Conservation (phyloP, 2,329 filamentous ascomycete species). For the Ophiostoma tasmaniense region DNA sequence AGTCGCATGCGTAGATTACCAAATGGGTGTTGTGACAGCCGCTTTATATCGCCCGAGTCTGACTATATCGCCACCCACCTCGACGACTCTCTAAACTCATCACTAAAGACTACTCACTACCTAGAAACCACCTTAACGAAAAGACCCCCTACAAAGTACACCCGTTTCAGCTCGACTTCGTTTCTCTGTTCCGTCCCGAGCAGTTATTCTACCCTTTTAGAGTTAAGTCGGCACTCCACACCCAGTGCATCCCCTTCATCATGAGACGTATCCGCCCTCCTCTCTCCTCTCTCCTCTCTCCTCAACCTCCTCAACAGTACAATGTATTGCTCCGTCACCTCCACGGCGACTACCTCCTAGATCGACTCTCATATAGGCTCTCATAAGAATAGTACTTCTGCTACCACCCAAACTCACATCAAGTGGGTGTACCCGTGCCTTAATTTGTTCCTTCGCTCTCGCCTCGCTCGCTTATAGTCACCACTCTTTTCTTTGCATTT, state of each 20-base stretch:
- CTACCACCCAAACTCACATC: background rate
- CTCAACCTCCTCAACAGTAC: background rate
- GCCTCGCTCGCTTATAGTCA: background rate
- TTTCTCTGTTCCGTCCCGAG: background rate
- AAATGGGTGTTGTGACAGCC: background rate
- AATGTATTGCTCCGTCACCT: background rate
- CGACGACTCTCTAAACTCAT: background rate
- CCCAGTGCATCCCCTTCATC: background rate
- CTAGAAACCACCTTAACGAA: background rate
- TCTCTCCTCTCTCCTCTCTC: too few species aligned
- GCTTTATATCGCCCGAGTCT: background rate
- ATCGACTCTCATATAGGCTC: background rate
- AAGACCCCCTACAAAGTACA: too few species aligned
- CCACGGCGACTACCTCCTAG: background rate
- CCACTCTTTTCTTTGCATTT: background rate
- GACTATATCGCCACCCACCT: background rate
- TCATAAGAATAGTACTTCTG: background rate
- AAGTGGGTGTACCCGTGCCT: background rate
- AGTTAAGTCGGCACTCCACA: slow-evolving; percentile 1
- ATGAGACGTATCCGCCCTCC: background rate
- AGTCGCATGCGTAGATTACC: background rate
- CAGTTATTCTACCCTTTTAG: background rate
- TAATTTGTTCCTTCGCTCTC: background rate
- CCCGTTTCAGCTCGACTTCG: background rate
- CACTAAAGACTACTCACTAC: background rate